These are phyloP conservation scores for Marchantia polymorpha DNA, from an alignment of 225 moss, liverwort and hornwort genomes.

Conservation along the genomic window DNA sequence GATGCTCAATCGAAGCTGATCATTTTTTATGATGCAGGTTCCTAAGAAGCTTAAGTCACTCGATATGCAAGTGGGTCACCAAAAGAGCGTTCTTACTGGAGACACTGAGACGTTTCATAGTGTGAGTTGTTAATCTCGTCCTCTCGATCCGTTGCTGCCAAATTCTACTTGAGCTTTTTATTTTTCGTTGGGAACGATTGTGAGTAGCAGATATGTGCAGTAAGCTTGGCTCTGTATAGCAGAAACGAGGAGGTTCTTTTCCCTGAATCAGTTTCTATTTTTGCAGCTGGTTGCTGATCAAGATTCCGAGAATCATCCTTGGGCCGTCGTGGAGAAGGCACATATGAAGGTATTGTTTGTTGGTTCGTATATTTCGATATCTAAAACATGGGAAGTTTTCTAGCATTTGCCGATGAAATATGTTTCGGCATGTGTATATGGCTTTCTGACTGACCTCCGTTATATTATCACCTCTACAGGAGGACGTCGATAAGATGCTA, in stretches of 20 bases:
- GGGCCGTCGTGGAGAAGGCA: conserved; percentile 83
- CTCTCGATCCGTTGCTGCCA: not conserved
- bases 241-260: not conserved
- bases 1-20: not conserved
- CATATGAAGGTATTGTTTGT: conserved; percentile 69
- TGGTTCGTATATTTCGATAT: not conserved
- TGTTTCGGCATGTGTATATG: not conserved
- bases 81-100: conserved; percentile 64
- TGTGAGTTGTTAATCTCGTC: conserved; percentile 42
- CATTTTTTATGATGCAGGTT: conserved; percentile 45
- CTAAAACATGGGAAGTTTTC: not conserved
- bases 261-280: not conserved
- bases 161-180: not conserved
- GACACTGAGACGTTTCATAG: conserved; percentile 90
- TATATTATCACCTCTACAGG: conserved; percentile 40
- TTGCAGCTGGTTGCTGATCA: conserved; percentile 81
- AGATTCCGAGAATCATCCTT: conserved; percentile 84
- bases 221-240: not conserved
- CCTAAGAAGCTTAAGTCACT: conserved; percentile 83
- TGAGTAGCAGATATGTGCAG: not conserved
- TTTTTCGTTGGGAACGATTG: not conserved
- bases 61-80: conserved; percentile 75
- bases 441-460: not conserved
- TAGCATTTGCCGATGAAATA: not conserved
- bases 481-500: conserved; percentile 80